A percentile compares a stretch with the other conserved stretches of the same genome.
Evolutionary conservation across 1,139 yeast genomes (phyloP).

Genomic region (Debaryomycetaceae sp.): DNA sequence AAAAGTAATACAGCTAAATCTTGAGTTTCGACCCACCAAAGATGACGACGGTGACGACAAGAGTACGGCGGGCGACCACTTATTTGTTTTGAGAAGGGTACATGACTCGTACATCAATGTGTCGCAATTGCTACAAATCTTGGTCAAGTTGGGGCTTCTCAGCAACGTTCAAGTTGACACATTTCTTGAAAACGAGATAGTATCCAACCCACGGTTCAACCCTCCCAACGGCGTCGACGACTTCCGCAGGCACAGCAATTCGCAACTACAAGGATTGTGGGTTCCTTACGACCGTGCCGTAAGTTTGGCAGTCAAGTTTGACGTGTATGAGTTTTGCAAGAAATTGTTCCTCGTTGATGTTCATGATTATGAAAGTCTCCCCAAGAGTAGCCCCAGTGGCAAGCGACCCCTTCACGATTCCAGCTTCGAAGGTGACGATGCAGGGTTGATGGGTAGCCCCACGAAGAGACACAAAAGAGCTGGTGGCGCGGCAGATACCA

Average conservation of each 20-base stretch:
- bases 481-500: constrained; percentile 6
- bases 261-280: constrained; percentile 35
- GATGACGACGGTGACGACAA: constrained; percentile 8
- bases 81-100: constrained; percentile 34
- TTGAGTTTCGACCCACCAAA: constrained; percentile 19
- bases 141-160: constrained; percentile 26
- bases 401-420: constrained; percentile 9
- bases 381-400: constrained; percentile 15
- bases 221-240: constrained; percentile 16
- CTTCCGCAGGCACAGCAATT: constrained; percentile 23
- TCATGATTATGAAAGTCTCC: constrained; percentile 41
- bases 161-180: constrained; percentile 22
- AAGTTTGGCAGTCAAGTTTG: constrained; percentile 35
- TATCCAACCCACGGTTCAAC: constrained; percentile 27
- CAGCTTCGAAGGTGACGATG: constrained; percentile 9
- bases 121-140: constrained; percentile 34
- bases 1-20: constrained; percentile 33
- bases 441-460: constrained; percentile 26
- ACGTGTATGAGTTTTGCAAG: constrained; percentile 38
- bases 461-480: constrained; percentile 25
- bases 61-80: background rate
- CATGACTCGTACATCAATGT: constrained; percentile 43
- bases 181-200: constrained; percentile 31
- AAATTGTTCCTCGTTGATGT: constrained; percentile 41
- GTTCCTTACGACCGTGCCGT: constrained; percentile 45